Base-by-base conservation (phyloP, 2,329 filamentous ascomycete species). In the Knufia petricola region DNA sequence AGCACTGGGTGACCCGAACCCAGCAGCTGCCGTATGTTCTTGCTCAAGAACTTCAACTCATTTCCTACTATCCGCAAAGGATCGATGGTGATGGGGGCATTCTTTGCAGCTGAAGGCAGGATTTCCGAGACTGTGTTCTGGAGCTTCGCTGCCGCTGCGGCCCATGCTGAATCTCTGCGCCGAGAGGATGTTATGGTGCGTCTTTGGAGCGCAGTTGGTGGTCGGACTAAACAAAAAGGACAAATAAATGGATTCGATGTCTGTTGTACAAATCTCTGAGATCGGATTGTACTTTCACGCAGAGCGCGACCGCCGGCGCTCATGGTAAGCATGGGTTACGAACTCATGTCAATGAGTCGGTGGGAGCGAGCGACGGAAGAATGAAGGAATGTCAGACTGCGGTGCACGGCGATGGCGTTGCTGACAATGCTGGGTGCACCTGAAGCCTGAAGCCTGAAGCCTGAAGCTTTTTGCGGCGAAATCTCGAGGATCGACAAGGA, bases 1-100 rank as follows among this genome's bases (percentile, higher is more conserved):
- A 98, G 77, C 39, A 89, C 88, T 0, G 92, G 92, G 63, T 98
- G 90, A 4, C 90, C 90, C 0, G 89, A 95, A 4, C 90, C 90
- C 13, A 96, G 73, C n/a, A 96, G 75, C 63, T 94, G 85, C 52
- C 87, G 78, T 66, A 96, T 94, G 61, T 96, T 95, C 48, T 88
- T 88, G 9, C 86, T 95, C 61, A 96, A 71, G 60, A 89, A 94
- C 68, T 94, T 92, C 82, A 98, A 87, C 73, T 96, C 90, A 69
- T 95, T 94, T 54, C 87, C 90, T 28, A 96, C 89, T 28, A 87
- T 84, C 53, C 86, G 80, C 61, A 96, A 76, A 28, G 90, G 90
- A 65, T 96, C 90, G 60, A 95, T 79, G 53, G 81, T 78, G 69
- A 94, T 79, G 50, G 78, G 77, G 57, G 74, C 74, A 31, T 50